phyloP scores from a whole-genome alignment of 306 rosid genomes.

The cucumber (Cucumis sativus) region Cucumber_9930_V3 NC_026658.2:13980001-13980500 shows the following conservation, averaged over 20 bases:
- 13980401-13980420: not conserved
- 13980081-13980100: too few species aligned
- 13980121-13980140: too few species aligned
- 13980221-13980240: not conserved
- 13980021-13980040: too few species aligned
- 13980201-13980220: not conserved
- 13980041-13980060: too few species aligned
- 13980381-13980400: not conserved
- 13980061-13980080: too few species aligned
- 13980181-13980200: not conserved
- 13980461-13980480: not conserved
- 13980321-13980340: not conserved
- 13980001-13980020: too few species aligned
- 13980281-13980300: not conserved
- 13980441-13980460: not conserved
- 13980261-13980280: not conserved
- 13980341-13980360: not conserved
- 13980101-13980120: too few species aligned
- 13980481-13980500: not conserved
- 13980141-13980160: too few species aligned
- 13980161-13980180: too few species aligned
- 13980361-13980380: not conserved
- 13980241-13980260: not conserved
- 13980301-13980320: constrained; percentile 1
- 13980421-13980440: not conserved